Evolutionary conservation across 768 basidiomycete genomes (phyloP), one percentile per base, ranked within the genome.

Genomic region (Suillus luteus): DNA sequence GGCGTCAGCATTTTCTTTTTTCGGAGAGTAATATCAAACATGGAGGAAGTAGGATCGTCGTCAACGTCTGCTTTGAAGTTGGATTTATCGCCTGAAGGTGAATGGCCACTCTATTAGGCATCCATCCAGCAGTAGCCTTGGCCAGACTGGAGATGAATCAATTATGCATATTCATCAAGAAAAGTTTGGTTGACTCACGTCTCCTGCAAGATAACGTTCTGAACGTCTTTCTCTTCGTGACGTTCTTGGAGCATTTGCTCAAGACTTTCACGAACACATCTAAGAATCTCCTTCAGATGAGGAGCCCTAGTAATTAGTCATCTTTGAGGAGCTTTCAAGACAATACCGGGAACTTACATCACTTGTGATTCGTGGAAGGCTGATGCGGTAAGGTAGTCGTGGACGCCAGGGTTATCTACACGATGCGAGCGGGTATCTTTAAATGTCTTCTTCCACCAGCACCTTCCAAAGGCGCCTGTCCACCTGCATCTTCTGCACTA

Each of bases 1-100:
- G 2, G 92, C 92, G 72, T 93, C 90, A 41, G 92, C 92, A 70
- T 94, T 94, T 94, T 94, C 82, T 91, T 92, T 80, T 92, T 92
- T 67, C 91, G 80, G 69, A 90, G 81, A 40, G 88, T 86, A 14
- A 89, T 83, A 75, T 91, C 89, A 67, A 87, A 82, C 73, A 87
- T 73, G 66, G 83, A 82, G 52, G 79, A 69, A 33, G 64, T 41
- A 40, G 75, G 65, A 70, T 74, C 72, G 74, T 74, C 72, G 74
- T 76, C 75, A 54, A 75, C 2, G 71, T 78, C 77, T 61, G 74
- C 65, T 68, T 80, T 77, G 74, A 69, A 72, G 46, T 77, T 73
- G 62, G 76, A 70, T 65, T 73, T 75, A 66, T 68, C 77, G 73
- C 73, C 80, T 77, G 72, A 74, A 62, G 70, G 72, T 5, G 73